Base-by-base conservation (phyloP, 1,139 yeast species). In the Geotrichum bryndzae region DNA sequence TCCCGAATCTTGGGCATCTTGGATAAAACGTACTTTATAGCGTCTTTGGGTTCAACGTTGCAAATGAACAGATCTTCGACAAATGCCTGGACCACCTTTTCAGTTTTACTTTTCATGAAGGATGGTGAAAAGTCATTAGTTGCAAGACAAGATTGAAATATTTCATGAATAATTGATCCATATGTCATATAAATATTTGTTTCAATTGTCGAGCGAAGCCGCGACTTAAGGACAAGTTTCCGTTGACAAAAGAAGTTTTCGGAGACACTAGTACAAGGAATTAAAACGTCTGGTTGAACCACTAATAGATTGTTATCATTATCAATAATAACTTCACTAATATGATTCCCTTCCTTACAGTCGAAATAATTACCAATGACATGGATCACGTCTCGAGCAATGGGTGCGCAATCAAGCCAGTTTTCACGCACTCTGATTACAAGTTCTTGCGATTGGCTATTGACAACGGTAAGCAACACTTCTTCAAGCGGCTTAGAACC, bases 231-330 rank as follows among this genome's bases (percentile, higher is more conserved):
- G 0, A 90, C 86, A 0, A 92, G 83, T 66, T 86, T 83, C 61
- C 99, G 77, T 35, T 85, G 78, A 70, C 99, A 94, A 29, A 78
- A 79, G 51, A 90, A 76, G 2, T 94, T 88, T 60, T 86, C 89
- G 0, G 97, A 87, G 0, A 91, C 83, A 3, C 87, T 78, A 0
- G 99, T 94, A 3, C 96, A 91, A 0, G 97, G 84, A 0, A 94
- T 77, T 15, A 94, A 76, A 1, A 83, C 76, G 71, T 94, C 99
- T 0, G 99, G 99, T 67, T 89, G 84, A 81, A 95, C 81, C 29
- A 94, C 81, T 48, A 92, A 73, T 31, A 91, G 72, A 67, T 88
- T 85, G 5, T 41, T 29, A 56, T 80, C 81, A 38, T 80, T 75
- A 64, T 83, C 84, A 51, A 77, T 73, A 65, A 88, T 90, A 22